These are phyloP conservation scores for Nakazawaea wickerhamii DNA, from an alignment of 805 yeast species.

Conservation along the genomic window DNA sequence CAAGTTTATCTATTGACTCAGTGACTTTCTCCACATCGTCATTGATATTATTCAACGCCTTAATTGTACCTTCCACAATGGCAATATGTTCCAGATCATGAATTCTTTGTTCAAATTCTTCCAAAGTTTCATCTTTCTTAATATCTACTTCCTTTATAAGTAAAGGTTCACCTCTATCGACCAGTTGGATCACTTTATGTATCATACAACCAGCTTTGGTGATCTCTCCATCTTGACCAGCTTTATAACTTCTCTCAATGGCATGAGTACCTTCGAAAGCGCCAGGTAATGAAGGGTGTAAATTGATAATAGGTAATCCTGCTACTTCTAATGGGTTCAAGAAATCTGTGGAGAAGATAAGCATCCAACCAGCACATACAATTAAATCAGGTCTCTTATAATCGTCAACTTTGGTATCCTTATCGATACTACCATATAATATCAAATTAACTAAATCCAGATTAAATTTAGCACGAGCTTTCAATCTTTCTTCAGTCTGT, in stretches of 20 bases:
- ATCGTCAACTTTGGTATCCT: conserved; percentile 19
- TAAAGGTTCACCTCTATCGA: conserved; percentile 89
- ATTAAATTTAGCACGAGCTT: conserved; percentile 69
- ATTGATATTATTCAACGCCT: conserved; percentile 37
- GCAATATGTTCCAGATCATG: conserved; percentile 85
- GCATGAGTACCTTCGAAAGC: conserved; percentile 97
- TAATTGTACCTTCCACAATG: conserved; percentile 84
- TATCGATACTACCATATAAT: conserved; percentile 40
- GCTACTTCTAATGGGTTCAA: conserved; percentile 57
- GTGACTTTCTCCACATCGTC: conserved; percentile 5
- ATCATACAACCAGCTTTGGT: conserved; percentile 90
- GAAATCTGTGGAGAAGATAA: conserved; percentile 77
- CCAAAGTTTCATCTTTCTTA: conserved; percentile 66
- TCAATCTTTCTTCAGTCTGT: conserved; percentile 47
- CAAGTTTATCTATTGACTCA: not conserved
- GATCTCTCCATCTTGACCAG: conserved; percentile 81
- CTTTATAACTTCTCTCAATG: conserved; percentile 92
- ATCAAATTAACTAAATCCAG: conserved; percentile 69
- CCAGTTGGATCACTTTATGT: conserved; percentile 93
- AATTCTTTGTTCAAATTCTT: conserved; percentile 75
- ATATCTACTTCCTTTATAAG: conserved; percentile 75
- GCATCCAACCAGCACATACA: conserved; percentile 99
- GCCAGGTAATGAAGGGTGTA: conserved; percentile 97
- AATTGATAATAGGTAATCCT: conserved; percentile 75
- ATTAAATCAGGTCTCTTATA: conserved; percentile 70